Evolutionary conservation across 352 stramenopile genomes (phyloP).

Genomic region (Detonula confervacea): DNA sequence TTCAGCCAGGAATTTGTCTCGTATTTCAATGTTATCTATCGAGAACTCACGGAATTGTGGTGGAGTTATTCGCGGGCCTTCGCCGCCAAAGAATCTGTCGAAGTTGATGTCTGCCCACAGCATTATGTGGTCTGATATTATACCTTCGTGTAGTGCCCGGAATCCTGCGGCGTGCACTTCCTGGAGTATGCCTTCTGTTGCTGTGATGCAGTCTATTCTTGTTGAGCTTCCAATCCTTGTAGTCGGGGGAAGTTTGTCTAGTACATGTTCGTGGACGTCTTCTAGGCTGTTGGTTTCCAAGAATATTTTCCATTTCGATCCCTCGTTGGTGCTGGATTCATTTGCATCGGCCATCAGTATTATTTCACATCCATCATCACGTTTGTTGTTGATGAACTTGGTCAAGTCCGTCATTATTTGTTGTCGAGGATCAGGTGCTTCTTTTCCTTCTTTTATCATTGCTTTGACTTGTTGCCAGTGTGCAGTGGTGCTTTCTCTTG

Average conservation of each 20-base stretch:
- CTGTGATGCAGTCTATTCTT: neutral
- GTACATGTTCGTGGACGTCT: conserved; percentile 12
- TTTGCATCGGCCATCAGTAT: conserved; percentile 20
- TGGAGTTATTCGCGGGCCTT: neutral
- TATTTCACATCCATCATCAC: conserved; percentile 5
- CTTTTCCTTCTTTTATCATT: conserved; percentile 14
- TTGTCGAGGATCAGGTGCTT: neutral
- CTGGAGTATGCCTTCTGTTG: neutral
- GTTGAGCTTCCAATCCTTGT: neutral
- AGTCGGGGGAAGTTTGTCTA: neutral
- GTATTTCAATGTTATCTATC: neutral
- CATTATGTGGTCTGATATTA: conserved; percentile 11
- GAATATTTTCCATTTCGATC: neutral
- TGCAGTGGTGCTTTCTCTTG: neutral
- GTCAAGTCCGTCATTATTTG: conserved; percentile 12
- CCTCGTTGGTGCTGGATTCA: neutral
- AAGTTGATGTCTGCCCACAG: conserved; percentile 19
- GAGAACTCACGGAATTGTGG: neutral
- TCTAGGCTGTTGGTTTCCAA: neutral
- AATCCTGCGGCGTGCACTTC: neutral
- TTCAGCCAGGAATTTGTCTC: conserved; percentile 8
- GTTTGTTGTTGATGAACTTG: neutral
- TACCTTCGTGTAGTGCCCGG: neutral
- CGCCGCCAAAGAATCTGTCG: conserved; percentile 1
- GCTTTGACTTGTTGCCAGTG: conserved; percentile 13